Evolutionary conservation across 2,329 filamentous ascomycete species (phyloP).

Genomic region (Stachybotrys elegans): DNA sequence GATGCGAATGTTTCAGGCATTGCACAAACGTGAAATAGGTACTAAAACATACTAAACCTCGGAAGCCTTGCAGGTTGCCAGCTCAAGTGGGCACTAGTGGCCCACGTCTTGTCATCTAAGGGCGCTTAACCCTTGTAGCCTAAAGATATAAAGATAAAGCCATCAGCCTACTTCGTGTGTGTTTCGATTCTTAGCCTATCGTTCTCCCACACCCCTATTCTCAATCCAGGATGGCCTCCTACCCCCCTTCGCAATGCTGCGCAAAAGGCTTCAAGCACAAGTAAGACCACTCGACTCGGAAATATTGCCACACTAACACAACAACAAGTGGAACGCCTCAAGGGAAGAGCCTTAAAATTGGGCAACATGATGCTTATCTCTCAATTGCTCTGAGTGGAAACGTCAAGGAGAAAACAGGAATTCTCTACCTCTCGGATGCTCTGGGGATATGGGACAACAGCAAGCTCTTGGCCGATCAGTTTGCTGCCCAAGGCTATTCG

Average conservation of each 20-base stretch:
- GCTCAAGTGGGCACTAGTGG: too few relatives aligned
- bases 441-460: constrained; percentile 38
- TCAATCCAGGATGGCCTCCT: constrained; percentile 4
- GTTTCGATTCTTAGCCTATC: too few relatives aligned
- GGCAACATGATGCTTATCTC: constrained; percentile 34
- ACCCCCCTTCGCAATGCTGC: not conserved
- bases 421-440: constrained; percentile 40
- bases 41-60: too few relatives aligned
- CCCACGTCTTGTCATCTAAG: too few relatives aligned
- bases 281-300: not conserved
- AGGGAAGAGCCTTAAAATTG: not conserved
- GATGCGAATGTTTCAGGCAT: too few relatives aligned
- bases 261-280: not conserved
- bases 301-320: not conserved
- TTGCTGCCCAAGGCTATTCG: constrained; percentile 19
- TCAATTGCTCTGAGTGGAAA: constrained; percentile 27
- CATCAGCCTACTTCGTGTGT: too few relatives aligned
- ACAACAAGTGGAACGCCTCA: not conserved
- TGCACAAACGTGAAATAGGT: too few relatives aligned
- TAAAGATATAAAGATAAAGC: too few relatives aligned
- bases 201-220: too few relatives aligned
- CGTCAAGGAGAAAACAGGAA: constrained; percentile 11
- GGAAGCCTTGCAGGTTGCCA: too few relatives aligned
- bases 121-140: too few relatives aligned
- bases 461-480: constrained; percentile 23